Conservation (phyloP, 805 yeast species). For the Starmerella cellae region DNA sequence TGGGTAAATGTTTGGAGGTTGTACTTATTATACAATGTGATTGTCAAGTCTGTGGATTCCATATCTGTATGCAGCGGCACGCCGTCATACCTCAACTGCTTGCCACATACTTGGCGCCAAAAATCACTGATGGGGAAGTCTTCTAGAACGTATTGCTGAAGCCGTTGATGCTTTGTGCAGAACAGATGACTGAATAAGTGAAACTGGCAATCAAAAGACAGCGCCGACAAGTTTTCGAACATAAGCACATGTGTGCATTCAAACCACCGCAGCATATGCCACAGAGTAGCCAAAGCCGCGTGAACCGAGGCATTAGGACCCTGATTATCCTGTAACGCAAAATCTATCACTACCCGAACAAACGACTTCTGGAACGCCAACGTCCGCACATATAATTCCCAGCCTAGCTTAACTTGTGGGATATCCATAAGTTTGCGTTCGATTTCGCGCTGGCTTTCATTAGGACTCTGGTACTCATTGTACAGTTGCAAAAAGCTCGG, state of each 20-base stretch:
- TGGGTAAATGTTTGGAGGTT: constrained; percentile 31
- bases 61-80: constrained; percentile 5
- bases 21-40: constrained; percentile 12
- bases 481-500: constrained; percentile 59
- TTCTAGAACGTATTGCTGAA: constrained; percentile 16
- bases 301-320: constrained; percentile 15
- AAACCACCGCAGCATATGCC: constrained; percentile 57
- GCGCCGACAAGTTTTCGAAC: constrained; percentile 55
- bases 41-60: constrained; percentile 8
- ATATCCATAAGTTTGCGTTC: background rate
- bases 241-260: constrained; percentile 65
- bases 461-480: constrained; percentile 17
- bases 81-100: background rate
- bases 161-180: constrained; percentile 20
- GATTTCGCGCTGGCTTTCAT: background rate
- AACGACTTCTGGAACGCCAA: constrained; percentile 50
- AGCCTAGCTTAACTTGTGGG: constrained; percentile 38
- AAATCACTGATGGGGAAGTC: constrained; percentile 1
- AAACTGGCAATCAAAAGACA: constrained; percentile 62
- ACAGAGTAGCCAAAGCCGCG: constrained; percentile 13
- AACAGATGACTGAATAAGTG: constrained; percentile 30
- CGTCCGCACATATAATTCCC: constrained; percentile 40
- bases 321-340: constrained; percentile 28
- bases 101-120: constrained; percentile 1
- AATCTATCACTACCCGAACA: constrained; percentile 48